Evolutionary conservation across 78 protist species (phyloP).

Genomic region (Tieghemostelium lacteum): DNA sequence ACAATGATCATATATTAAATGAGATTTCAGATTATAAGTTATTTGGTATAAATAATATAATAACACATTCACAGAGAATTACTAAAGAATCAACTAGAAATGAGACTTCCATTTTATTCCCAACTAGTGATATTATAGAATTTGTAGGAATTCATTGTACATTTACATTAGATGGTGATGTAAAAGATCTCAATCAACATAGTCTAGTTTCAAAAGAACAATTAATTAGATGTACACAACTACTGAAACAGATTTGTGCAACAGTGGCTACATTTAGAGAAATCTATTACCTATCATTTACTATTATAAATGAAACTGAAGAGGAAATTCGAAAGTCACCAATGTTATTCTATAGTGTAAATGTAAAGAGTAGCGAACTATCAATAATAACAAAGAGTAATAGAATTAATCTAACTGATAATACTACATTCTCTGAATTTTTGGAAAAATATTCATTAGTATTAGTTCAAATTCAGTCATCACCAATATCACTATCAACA

Average conservation of each 20-base stretch:
- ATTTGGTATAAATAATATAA: background rate
- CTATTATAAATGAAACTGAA: conserved; percentile 1
- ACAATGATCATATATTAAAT: conserved; percentile 9
- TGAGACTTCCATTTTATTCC: background rate
- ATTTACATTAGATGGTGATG: background rate
- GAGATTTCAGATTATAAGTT: background rate
- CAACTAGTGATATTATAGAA: background rate
- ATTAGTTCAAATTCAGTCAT: background rate
- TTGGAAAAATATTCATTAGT: background rate
- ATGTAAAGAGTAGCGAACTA: background rate
- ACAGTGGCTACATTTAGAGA: background rate
- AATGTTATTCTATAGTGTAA: background rate
- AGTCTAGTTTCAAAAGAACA: background rate
- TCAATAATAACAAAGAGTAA: background rate
- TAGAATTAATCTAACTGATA: background rate
- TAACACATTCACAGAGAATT: background rate
- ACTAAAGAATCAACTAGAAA: background rate
- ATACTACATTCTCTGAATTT: background rate
- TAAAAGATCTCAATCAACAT: background rate
- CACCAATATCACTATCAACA: background rate
- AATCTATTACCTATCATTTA: background rate
- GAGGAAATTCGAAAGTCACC: conserved; percentile 1
- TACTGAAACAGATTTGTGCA: background rate
- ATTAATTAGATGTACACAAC: background rate
- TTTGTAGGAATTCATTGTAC: background rate